A percentile compares a stretch with the other conserved stretches of the same genome.
Conservation (phyloP, 2,329 filamentous ascomycete species). For the Epichloe glyceriae region DNA sequence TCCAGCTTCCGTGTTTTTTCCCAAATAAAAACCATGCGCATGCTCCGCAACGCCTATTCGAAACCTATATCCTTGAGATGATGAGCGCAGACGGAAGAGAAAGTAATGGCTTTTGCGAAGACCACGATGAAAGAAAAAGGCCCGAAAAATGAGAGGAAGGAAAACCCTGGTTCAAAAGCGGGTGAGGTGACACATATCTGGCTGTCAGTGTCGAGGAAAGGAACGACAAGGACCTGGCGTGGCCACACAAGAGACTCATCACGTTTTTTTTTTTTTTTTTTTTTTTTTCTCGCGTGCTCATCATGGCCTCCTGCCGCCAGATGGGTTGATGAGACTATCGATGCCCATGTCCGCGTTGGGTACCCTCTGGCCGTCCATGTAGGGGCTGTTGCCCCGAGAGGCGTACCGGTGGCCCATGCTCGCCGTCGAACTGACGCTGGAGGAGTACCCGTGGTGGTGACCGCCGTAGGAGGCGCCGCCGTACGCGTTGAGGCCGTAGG, state of each 20-base stretch:
- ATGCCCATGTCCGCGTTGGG: conserved; percentile 50
- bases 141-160: no score
- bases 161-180: no score
- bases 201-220: background rate
- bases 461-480: conserved; percentile 12
- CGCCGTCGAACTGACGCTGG: conserved; percentile 37
- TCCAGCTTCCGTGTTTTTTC: no score
- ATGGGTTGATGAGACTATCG: conserved; percentile 43
- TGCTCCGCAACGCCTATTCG: no score
- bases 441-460: conserved; percentile 36
- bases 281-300: background rate
- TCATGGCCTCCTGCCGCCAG: conserved; percentile 19
- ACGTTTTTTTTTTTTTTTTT: background rate
- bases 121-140: no score
- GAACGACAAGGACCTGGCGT: background rate
- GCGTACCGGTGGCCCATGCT: conserved; percentile 23
- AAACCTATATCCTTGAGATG: no score
- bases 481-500: conserved; percentile 14
- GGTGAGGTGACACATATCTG: no score
- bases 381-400: conserved; percentile 27
- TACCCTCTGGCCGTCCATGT: conserved; percentile 34
- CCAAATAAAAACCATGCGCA: no score
- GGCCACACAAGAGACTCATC: background rate
- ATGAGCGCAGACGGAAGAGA: no score
- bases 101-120: no score